Percentiles rank a stretch among this genome's conserved stretches.
phyloP scores from a whole-genome alignment of 768 basidiomycete species.

The Suillus spraguei region DNA sequence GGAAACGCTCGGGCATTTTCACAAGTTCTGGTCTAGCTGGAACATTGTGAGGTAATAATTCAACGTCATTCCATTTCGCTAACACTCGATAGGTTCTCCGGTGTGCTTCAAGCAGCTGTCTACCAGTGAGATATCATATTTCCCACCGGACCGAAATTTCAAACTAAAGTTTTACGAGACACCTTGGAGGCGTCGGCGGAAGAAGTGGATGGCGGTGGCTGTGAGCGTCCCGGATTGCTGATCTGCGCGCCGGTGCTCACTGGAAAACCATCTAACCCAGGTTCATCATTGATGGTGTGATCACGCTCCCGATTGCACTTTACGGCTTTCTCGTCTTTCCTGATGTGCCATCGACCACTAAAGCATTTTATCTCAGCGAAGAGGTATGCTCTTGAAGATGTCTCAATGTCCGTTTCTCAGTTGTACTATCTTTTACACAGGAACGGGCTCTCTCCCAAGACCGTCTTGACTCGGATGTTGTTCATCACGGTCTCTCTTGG shows the following conservation, averaged over 20 bases:
- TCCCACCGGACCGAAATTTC: background rate
- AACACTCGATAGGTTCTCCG: conserved; percentile 53
- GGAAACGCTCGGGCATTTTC: conserved; percentile 73
- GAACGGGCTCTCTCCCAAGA: conserved; percentile 54
- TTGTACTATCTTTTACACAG: conserved; percentile 31
- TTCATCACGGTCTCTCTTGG: conserved; percentile 49
- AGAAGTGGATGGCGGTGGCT: conserved; percentile 71
- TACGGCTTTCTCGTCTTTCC: conserved; percentile 78
- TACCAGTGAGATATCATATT: conserved; percentile 43
- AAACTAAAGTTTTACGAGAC: conserved; percentile 33
- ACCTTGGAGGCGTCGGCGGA: conserved; percentile 53
- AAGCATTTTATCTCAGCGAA: conserved; percentile 61
- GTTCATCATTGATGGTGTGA: conserved; percentile 72
- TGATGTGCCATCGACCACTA: conserved; percentile 65
- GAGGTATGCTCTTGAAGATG: conserved; percentile 41
- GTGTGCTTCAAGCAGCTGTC: conserved; percentile 64
- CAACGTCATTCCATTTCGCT: background rate
- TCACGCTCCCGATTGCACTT: conserved; percentile 69
- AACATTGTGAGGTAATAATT: conserved; percentile 49
- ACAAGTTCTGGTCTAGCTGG: conserved; percentile 63
- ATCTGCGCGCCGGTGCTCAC: background rate
- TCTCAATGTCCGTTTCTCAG: background rate
- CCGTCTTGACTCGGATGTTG: conserved; percentile 50
- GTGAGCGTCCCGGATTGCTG: conserved; percentile 36
- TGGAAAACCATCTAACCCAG: conserved; percentile 28